Base-by-base conservation (phyloP, 805 yeast genomes). In the Metschnikowia peoriensis region DNA sequence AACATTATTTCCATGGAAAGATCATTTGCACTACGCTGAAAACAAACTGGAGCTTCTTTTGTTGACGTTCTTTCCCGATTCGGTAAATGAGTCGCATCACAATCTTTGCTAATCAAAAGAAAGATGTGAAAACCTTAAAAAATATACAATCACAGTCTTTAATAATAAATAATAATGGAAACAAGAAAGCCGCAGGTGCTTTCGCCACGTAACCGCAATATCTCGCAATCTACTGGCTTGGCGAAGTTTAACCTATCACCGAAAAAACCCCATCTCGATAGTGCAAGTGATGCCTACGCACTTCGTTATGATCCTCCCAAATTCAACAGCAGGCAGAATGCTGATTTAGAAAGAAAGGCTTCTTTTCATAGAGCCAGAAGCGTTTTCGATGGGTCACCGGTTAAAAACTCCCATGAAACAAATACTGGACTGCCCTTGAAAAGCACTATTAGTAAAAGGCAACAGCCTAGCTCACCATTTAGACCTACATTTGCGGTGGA, bases 181-280 rank as follows among this genome's bases (percentile, higher is more conserved):
- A 14, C 40, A 9, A 12, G 41, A n/a, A 32, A 34, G 22, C 16
- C 37, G 22, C 41, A 47, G 14, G 49, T 43, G 16, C 48, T 43
- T n/a, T 41, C 55, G 38, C 50, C 50, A 15, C 28, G 52, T 27
- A 48, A 50, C 28, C 63, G 84, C 52, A 61, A 79, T 11, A 67
- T 77, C 12, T 78, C 83, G 57, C 80, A 77, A 54, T 68, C 78
- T 7, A 80, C 84, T 0, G 85, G 85, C 0, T 38, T 51, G 46
- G 57, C 57, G 32, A 54, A 46, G 41, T 54, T 47, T 28, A 44
- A 50, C 28, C 41, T 47, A 11, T 45, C 52, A 38, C 54, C 57
- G 16, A 47, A 44, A 35, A 46, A 40, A 44, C 17, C 47, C 32
- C 11, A 35, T 17, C 42, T 38, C 28, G 35, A 38, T 7, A 37